Evolutionary conservation across 176 grass and related monocot genomes (phyloP).

Genomic region (Hordeum marinum): DNA sequence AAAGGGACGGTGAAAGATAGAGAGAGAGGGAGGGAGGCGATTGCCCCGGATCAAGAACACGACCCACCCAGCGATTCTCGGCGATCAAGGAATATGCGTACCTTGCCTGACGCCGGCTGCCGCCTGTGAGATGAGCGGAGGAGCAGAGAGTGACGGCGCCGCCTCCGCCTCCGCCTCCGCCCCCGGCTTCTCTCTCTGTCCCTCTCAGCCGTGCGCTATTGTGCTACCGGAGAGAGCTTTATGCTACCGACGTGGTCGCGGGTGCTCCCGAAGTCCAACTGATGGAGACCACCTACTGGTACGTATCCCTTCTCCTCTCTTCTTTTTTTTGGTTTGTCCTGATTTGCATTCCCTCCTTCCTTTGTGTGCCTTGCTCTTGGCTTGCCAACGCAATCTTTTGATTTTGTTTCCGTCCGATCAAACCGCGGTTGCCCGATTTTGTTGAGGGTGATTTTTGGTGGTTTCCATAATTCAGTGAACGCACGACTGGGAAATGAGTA

Average conservation of each 20-base stretch:
- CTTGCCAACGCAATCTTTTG: background rate
- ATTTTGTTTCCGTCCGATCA: background rate
- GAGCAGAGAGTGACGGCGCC: conserved; percentile 10
- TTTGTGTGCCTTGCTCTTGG: background rate
- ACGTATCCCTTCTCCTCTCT: background rate
- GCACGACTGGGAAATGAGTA: no score
- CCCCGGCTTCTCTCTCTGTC: background rate
- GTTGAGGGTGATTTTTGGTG: background rate
- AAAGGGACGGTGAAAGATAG: background rate
- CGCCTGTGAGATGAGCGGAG: background rate
- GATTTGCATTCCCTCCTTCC: background rate
- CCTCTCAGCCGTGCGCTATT: background rate
- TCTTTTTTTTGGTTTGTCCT: background rate
- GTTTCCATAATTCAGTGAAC: background rate
- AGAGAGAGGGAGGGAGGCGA: background rate
- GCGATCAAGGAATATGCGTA: background rate
- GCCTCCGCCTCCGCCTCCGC: background rate
- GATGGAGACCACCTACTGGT: conserved; percentile 14
- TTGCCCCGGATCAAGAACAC: background rate
- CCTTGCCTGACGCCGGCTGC: background rate
- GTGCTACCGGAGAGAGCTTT: conserved; percentile 16
- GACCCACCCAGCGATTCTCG: background rate
- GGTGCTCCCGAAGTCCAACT: conserved; percentile 33
- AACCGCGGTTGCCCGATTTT: background rate
- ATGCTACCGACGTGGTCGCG: conserved; percentile 26